Evolutionary conservation across 345 rosid species (phyloP), one percentile per base, ranked within the genome.

Genomic region (Nasturtium officinale): DNA sequence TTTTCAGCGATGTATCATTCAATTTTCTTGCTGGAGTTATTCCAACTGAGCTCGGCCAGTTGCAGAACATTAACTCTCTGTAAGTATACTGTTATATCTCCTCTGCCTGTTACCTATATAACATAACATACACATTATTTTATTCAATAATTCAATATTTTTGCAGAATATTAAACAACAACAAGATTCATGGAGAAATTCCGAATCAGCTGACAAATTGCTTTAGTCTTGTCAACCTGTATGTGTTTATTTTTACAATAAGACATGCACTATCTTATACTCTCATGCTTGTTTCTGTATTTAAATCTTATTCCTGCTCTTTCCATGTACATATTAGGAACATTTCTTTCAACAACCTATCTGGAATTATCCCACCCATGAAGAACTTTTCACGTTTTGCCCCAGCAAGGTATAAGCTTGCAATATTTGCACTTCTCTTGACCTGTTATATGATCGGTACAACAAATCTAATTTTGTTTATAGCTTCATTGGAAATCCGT

Each of bases 201-300:
- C 99, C 99, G 1, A 87, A 83, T 55, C 97, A 92, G 79, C 83
- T 96, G 2, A 74, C 88, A 12, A 90, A 87, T 51, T 96, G 98
- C 82, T 86, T 96, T 72, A 90, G 95, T 71, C 92, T 92, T 40
- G 6, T 80, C 32, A 72, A 76, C 58, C 48, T 90, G 99, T 96
- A 70, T 52, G 88, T 45, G 5, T 65, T 61, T 35, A 50, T 28
- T 18, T 18, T 30, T n/a, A 21, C 16, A 54, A 13, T 46, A 20
- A 37, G 47, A 38, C 8, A 2, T 52, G 25, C 13, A 12, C 33
- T 17, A 17, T 18, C 16, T 18, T 43, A 46, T 46, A 16, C 16
- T 56, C 13, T 6, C 35, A 18, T 13, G 35, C 8, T 13, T 2
- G 3, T 28, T 13, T 28, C 37, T 40, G 15, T 62, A 26, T 17